Percentiles rank a stretch among this genome's conserved stretches.
Conservation (phyloP, 352 stramenopile genomes). For the Globisporangium splendens region DNA sequence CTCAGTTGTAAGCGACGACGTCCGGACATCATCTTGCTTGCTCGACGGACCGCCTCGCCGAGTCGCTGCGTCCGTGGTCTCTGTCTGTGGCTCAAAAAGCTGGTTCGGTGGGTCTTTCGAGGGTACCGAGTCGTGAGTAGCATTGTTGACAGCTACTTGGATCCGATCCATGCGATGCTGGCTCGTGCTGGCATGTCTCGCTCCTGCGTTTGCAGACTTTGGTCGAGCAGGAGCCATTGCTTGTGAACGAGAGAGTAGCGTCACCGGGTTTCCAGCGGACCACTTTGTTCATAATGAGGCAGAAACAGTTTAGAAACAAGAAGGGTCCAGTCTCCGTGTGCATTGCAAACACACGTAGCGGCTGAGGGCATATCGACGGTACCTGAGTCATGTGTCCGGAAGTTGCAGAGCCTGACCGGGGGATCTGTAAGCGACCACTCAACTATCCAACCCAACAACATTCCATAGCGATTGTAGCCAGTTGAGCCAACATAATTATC, state of each 20-base stretch:
- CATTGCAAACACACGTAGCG: no score
- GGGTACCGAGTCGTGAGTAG: background rate
- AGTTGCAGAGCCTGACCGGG: conserved; percentile 28
- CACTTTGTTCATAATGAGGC: no score
- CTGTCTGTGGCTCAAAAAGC: background rate
- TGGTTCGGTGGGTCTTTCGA: background rate
- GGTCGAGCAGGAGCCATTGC: conserved; percentile 24
- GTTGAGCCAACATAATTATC: background rate
- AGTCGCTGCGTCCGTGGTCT: no score
- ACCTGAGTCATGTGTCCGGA: background rate
- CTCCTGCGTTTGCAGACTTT: conserved; percentile 28
- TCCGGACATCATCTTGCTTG: conserved; percentile 15
- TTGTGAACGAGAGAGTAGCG: no score
- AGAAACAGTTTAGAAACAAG: no score
- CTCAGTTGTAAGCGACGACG: background rate
- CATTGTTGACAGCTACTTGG: conserved; percentile 20
- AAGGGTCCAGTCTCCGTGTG: no score
- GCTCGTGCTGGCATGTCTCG: conserved; percentile 18
- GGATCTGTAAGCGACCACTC: conserved; percentile 39
- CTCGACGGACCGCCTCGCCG: background rate
- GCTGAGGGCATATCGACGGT: no score
- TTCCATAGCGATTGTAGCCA: background rate
- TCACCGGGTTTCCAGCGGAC: no score
- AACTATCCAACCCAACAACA: conserved; percentile 29
- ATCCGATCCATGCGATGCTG: conserved; percentile 34